Evolutionary conservation across 345 rosid species (phyloP).

Genomic region (Eucalyptus urophylla): DNA sequence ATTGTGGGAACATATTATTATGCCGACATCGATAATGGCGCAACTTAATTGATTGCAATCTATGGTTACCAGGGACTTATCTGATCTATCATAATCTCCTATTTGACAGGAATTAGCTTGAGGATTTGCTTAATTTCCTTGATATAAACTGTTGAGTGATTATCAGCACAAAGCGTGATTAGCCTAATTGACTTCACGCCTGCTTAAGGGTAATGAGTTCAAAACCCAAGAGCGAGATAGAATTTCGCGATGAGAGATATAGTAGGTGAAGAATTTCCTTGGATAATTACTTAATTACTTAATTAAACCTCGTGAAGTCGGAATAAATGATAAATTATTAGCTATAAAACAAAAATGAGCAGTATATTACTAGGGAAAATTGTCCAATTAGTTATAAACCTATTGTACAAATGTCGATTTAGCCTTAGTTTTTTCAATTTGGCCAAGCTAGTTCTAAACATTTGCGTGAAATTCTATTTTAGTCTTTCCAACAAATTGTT

Average conservation of each 20-base stretch:
- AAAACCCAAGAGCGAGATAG: background rate
- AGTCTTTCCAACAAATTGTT: background rate
- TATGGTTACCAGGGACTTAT: background rate
- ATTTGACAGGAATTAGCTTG: background rate
- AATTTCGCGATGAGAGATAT: background rate
- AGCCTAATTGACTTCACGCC: background rate
- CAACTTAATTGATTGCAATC: background rate
- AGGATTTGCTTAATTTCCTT: background rate
- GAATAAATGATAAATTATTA: background rate
- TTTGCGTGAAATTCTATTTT: background rate
- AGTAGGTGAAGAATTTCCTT: background rate
- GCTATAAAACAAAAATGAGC: background rate
- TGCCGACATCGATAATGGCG: background rate
- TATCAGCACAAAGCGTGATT: background rate
- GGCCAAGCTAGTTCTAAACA: background rate
- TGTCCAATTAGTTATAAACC: background rate
- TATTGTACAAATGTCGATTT: background rate
- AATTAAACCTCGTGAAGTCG: background rate
- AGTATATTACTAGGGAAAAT: background rate
- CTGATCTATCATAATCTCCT: background rate
- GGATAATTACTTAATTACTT: background rate
- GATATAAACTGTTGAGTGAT: background rate
- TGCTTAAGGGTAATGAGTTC: background rate
- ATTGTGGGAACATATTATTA: background rate
- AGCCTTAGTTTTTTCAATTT: fast-evolving